Conservation (phyloP, 2,329 filamentous ascomycete genomes). For the Beauveria asiatica region DNA sequence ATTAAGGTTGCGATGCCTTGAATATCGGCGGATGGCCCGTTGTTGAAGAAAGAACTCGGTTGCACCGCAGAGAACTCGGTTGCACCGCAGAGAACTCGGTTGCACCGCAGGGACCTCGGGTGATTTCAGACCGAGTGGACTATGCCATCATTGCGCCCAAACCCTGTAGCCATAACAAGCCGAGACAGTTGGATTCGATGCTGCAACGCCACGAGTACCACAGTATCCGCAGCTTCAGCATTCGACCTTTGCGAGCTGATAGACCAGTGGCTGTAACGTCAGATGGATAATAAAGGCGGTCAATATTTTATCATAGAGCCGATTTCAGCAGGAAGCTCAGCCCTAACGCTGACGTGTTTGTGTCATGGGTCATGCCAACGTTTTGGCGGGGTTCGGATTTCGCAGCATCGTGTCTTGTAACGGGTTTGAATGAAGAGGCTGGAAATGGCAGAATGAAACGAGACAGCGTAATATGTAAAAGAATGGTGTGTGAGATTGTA, state of each 20-base stretch:
- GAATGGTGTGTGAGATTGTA: neutral
- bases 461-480: neutral
- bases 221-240: neutral
- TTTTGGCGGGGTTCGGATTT: conserved; percentile 2
- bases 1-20: neutral
- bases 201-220: too few relatives aligned
- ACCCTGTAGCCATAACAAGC: neutral
- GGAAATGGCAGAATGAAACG: neutral
- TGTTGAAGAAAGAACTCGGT: too few relatives aligned
- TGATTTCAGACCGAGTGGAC: neutral
- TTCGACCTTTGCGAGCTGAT: neutral
- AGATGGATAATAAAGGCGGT: neutral
- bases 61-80: too few relatives aligned
- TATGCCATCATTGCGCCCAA: neutral
- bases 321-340: neutral
- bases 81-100: too few relatives aligned
- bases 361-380: neutral
- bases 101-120: too few relatives aligned
- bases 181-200: neutral
- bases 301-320: neutral
- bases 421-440: neutral
- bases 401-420: neutral
- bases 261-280: neutral
- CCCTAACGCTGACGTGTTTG: conserved; percentile 3
- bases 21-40: too few relatives aligned